Percentiles rank a stretch among this genome's conserved stretches.
Conservation (phyloP, 1,284 basidiomycete genomes). For the Cystobasidium slooffiae region DNA sequence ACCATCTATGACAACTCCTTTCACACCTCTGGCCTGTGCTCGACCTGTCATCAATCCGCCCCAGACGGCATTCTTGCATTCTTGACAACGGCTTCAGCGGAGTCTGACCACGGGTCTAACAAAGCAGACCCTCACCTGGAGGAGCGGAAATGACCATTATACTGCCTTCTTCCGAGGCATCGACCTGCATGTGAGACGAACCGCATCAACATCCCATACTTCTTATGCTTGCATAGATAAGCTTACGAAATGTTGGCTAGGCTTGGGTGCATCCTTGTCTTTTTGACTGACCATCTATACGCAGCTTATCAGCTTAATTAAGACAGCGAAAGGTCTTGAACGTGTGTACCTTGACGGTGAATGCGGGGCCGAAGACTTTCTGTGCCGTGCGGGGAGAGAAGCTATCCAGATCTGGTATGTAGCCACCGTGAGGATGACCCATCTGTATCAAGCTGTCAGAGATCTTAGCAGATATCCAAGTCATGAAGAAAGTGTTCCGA, state of each 20-base stretch:
- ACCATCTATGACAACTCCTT: slow-evolving; percentile 77
- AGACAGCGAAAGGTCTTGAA: neutral
- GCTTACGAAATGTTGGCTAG: slow-evolving; percentile 71
- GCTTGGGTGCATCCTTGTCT: slow-evolving; percentile 69
- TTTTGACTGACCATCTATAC: slow-evolving; percentile 69
- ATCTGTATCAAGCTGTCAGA: slow-evolving; percentile 91
- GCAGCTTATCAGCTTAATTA: neutral
- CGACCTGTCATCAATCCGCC: slow-evolving; percentile 89
- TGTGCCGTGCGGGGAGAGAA: slow-evolving; percentile 63
- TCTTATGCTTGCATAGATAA: neutral
- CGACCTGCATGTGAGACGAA: too few relatives aligned
- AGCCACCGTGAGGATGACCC: slow-evolving; percentile 73
- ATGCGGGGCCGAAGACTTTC: slow-evolving; percentile 73
- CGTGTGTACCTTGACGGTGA: slow-evolving; percentile 71
- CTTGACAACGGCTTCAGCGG: slow-evolving; percentile 58
- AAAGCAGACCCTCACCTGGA: slow-evolving; percentile 60
- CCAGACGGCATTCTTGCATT: slow-evolving; percentile 82
- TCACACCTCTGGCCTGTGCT: slow-evolving; percentile 69
- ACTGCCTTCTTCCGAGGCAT: slow-evolving; percentile 69
- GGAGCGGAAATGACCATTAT: slow-evolving; percentile 81
- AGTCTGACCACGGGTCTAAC: neutral
- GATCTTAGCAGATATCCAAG: slow-evolving; percentile 64
- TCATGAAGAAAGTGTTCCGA: neutral
- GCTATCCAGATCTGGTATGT: slow-evolving; percentile 76
- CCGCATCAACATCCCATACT: too few relatives aligned